phyloP scores from a whole-genome alignment of 768 basidiomycete species.

The Boletus subcaerulescens region DNA sequence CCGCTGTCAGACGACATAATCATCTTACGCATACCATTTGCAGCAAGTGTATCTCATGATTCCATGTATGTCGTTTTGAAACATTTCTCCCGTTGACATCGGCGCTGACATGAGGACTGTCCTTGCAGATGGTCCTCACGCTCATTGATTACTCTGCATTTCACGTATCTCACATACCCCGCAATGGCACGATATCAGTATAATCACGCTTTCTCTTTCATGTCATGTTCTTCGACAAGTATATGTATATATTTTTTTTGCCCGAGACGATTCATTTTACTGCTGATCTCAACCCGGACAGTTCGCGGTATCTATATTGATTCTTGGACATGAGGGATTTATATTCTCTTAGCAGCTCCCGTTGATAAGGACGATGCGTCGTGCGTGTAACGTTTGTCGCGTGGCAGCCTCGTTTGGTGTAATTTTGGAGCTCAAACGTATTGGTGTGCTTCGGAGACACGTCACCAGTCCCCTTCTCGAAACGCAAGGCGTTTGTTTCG shows the following conservation, averaged over 20 bases:
- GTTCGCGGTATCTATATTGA: constrained; percentile 2
- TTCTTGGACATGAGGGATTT: constrained; percentile 3
- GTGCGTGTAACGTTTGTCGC: neutral
- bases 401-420: neutral
- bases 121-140: constrained; percentile 27
- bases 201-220: constrained; percentile 25
- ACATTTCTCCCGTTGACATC: neutral
- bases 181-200: constrained; percentile 26
- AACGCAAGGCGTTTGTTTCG: neutral
- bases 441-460: neutral
- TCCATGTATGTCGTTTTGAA: constrained; percentile 13
- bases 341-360: neutral
- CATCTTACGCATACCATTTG: constrained; percentile 19
- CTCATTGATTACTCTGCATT: constrained; percentile 21
- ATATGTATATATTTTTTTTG: constrained; percentile 7
- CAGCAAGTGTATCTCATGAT: constrained; percentile 30
- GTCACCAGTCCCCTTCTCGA: neutral
- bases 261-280: constrained; percentile 6
- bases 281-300: constrained; percentile 5
- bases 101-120: neutral
- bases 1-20: constrained; percentile 30
- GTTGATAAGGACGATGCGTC: neutral
- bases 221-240: constrained; percentile 20
- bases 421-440: neutral
- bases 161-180: constrained; percentile 27